Base-by-base conservation (phyloP, 2,329 filamentous ascomycete species). In the Zymoseptoria passerinii region DNA sequence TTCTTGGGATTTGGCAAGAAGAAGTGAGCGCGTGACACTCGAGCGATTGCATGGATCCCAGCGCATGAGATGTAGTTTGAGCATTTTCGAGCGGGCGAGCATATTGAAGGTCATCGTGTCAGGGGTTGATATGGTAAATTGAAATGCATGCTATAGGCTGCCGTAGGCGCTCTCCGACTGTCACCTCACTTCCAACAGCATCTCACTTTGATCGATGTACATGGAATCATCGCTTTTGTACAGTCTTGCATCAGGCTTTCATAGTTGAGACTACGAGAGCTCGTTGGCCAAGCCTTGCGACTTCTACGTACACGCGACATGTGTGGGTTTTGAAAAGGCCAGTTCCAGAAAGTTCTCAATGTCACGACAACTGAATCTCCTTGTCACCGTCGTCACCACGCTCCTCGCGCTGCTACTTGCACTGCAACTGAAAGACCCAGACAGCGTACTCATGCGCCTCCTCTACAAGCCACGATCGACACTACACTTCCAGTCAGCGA, bases 1-100 rank as follows among this genome's bases (percentile, higher is more conserved):
- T 90, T 88, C 82, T 73, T 92, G 72, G 74, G 87, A 57, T 78
- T 84, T 28, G 83, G 83, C 7, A 91, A 89, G 80, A 91, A 90
- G 76, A 44, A 44, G 35, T 44, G 13, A 44, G 7, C 5, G 35
- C 35, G 35, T 13, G 5, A n/a, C 35, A 44, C 13, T 16, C 35
- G 3, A 44, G 4, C 13, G 35, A 10, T 5, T 16, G 35, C 35
- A 16, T 10, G 23, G 23, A 23, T 44, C 35, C n/a, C 13, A 7
- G 35, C 13, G 35, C 35, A 44, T 7, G 35, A n/a, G 7, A 16
- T 16, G 35, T n/a, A 44, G 10, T 6, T n/a, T 44, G 35, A 44
- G 35, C 35, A 44, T 44, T 2, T 44, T 44, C 35, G n/a, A 44
- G 35, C 35, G n/a, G 35, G 35, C 35, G 35, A 44, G 35, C 35